Conservation (phyloP, 345 rosid species). For the Syzygium aromaticum region DNA sequence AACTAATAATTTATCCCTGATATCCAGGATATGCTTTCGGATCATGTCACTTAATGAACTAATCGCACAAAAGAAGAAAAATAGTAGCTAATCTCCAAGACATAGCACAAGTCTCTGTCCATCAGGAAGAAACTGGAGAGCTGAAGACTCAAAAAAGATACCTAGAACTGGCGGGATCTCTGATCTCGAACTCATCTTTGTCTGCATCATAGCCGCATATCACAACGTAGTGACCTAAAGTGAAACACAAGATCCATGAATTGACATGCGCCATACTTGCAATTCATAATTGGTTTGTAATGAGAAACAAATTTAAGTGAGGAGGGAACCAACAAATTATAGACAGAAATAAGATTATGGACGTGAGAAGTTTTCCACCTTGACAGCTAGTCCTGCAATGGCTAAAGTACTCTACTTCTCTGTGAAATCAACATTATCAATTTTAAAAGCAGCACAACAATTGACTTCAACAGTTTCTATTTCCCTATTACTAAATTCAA, state of each 20-base stretch:
- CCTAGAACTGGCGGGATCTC: conserved; percentile 96
- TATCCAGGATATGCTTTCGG: background rate
- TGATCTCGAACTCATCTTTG: conserved; percentile 84
- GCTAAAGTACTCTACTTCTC: background rate
- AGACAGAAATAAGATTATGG: background rate
- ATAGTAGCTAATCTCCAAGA: background rate
- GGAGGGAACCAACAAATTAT: background rate
- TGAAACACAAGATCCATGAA: background rate
- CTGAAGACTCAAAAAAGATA: conserved; percentile 10
- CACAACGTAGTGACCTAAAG: conserved; percentile 78
- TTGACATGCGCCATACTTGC: background rate
- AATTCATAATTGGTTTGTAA: background rate
- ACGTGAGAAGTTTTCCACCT: background rate
- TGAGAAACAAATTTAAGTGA: background rate
- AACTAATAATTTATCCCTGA: background rate
- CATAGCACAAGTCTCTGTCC: background rate
- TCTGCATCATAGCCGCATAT: conserved; percentile 80
- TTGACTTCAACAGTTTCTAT: background rate
- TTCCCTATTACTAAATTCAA: background rate
- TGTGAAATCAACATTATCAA: background rate
- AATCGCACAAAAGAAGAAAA: background rate
- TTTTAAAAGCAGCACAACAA: background rate
- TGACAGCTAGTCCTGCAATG: background rate
- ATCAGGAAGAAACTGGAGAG: background rate
- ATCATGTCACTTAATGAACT: background rate